Percentiles rank a stretch among this genome's conserved stretches.
Conservation (phyloP, 2,329 filamentous ascomycete genomes). For the Drechslera avenae region DNA sequence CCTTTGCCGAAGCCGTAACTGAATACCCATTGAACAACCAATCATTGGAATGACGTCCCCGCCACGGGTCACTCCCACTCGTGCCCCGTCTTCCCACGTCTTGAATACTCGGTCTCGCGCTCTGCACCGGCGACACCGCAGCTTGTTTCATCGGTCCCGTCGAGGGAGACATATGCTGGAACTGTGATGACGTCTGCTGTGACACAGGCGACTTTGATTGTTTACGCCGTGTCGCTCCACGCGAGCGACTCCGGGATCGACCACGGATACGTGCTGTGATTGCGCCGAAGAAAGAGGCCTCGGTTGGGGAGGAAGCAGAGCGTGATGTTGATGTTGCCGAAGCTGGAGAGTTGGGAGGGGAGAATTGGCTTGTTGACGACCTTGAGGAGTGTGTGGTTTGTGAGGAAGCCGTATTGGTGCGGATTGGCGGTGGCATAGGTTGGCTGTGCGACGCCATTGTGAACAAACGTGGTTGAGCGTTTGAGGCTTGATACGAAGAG, state of each 20-base stretch:
- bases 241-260: slow-evolving; percentile 43
- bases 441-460: slow-evolving; percentile 36
- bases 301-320: slow-evolving; percentile 29
- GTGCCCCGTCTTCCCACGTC: slow-evolving; percentile 28
- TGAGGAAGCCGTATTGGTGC: slow-evolving; percentile 38
- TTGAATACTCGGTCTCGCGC: slow-evolving; percentile 31
- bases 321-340: slow-evolving; percentile 35
- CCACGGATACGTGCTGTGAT: slow-evolving; percentile 42
- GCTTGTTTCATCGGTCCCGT: slow-evolving; percentile 15
- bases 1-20: slow-evolving; percentile 44
- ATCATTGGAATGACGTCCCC: slow-evolving; percentile 46
- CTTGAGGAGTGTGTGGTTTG: slow-evolving; percentile 32
- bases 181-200: slow-evolving; percentile 25
- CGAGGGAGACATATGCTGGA: slow-evolving; percentile 12
- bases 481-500: not conserved
- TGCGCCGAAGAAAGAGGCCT: slow-evolving; percentile 45
- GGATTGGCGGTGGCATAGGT: slow-evolving; percentile 37
- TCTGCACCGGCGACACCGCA: slow-evolving; percentile 20
- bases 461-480: not conserved
- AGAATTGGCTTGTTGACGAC: slow-evolving; percentile 33
- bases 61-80: slow-evolving; percentile 45
- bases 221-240: slow-evolving; percentile 27
- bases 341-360: slow-evolving; percentile 24
- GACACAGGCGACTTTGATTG: slow-evolving; percentile 42
- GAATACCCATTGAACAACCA: slow-evolving; percentile 49